Evolutionary conservation across 2,329 filamentous ascomycete species (phyloP).

Genomic region (Didymellaceae sp.): DNA sequence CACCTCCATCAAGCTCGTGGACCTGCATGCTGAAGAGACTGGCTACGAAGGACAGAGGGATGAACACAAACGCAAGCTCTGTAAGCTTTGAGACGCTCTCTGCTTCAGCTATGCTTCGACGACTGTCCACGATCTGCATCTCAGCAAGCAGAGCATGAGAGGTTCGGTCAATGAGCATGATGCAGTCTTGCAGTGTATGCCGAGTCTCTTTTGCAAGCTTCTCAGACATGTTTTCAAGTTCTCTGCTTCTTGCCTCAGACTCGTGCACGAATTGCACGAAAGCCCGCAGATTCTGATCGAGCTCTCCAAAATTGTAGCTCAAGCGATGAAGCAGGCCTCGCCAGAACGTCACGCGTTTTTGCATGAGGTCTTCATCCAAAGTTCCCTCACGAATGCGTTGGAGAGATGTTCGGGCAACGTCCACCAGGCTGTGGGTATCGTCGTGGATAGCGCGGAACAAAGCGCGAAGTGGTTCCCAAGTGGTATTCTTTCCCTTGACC

Average conservation of each 20-base stretch:
- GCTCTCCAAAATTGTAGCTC: slow-evolving; percentile 18
- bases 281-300: background rate
- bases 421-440: slow-evolving; percentile 7
- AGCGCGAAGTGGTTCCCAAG: background rate
- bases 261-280: background rate
- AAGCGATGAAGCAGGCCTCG: slow-evolving; percentile 18
- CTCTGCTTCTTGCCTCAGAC: background rate
- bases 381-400: slow-evolving; percentile 26
- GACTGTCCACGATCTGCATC: slow-evolving; percentile 38
- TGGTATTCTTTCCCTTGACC: background rate
- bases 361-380: slow-evolving; percentile 23
- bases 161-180: slow-evolving; percentile 27
- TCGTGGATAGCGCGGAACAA: background rate
- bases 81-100: slow-evolving; percentile 41
- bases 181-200: background rate
- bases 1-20: slow-evolving; percentile 25
- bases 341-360: slow-evolving; percentile 26
- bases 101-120: slow-evolving; percentile 38
- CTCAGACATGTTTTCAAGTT: background rate
- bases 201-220: background rate
- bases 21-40: slow-evolving; percentile 29
- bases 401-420: slow-evolving; percentile 21
- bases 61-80: slow-evolving; percentile 43
- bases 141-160: slow-evolving; percentile 47
- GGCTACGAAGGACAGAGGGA: slow-evolving; percentile 38